Conservation (phyloP, 169 alveolate species). For the Cryptosporidium tyzzeri region DNA sequence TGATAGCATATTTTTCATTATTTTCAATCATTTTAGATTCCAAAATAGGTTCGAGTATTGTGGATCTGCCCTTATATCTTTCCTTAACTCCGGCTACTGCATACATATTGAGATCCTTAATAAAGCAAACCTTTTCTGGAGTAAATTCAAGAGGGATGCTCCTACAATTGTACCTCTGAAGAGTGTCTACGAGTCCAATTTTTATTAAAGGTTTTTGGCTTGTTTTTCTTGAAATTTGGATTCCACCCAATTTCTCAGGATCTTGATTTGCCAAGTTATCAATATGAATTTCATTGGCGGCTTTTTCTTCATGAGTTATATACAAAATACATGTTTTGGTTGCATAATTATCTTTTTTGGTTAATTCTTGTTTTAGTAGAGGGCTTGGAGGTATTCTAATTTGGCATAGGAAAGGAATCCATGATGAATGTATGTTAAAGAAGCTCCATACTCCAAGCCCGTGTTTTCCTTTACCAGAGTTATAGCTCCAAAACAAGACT, state of each 20-base stretch:
- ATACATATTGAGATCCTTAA: constrained; percentile 40
- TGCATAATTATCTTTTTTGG: background rate
- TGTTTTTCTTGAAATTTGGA: background rate
- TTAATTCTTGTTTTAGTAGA: background rate
- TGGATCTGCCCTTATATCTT: background rate
- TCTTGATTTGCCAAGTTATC: background rate
- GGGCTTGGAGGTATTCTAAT: constrained; percentile 1
- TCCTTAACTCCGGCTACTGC: constrained; percentile 54
- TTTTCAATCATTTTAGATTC: background rate
- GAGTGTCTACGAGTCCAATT: constrained; percentile 35
- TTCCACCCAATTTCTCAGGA: background rate
- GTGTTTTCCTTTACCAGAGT: constrained; percentile 14
- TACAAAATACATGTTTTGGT: constrained; percentile 32
- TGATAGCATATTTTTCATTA: background rate
- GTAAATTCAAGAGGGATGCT: constrained; percentile 48
- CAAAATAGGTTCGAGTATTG: background rate
- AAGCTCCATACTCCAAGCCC: constrained; percentile 68
- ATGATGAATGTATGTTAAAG: constrained; percentile 61
- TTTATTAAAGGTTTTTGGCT: constrained; percentile 10
- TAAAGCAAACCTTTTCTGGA: constrained; percentile 65
- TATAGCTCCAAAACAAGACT: constrained; percentile 39
- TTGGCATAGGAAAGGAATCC: constrained; percentile 47
- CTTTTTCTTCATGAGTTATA: constrained; percentile 31
- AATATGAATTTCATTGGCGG: background rate
- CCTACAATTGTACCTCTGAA: constrained; percentile 54